These are phyloP conservation scores for Dactylis glomerata DNA, from an alignment of 176 grass and related monocot genomes.

Conservation along the genomic window DNA sequence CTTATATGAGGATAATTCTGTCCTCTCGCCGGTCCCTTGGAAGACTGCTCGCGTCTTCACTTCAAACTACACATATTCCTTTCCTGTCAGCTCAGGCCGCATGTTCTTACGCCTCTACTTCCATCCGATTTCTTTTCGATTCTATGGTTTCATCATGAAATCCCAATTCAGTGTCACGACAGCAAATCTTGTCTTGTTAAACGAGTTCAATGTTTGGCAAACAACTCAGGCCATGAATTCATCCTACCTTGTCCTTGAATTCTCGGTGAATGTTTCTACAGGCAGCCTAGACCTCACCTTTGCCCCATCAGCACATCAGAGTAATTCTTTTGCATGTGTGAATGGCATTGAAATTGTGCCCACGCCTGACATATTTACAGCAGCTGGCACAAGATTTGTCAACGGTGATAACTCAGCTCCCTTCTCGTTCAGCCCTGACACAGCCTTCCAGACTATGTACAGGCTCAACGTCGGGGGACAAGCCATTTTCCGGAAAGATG, in stretches of 20 bases:
- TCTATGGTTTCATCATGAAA: neutral
- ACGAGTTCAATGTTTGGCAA: slow-evolving; percentile 51
- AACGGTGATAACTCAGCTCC: neutral
- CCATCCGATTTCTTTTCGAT: slow-evolving; percentile 36
- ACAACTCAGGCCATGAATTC: neutral
- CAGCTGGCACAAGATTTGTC: neutral
- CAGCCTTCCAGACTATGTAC: slow-evolving; percentile 55
- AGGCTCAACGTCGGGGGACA: slow-evolving; percentile 64
- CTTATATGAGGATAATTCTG: neutral
- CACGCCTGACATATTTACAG: slow-evolving; percentile 46
- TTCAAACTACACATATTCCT: slow-evolving; percentile 54
- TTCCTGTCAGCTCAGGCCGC: slow-evolving; percentile 39
- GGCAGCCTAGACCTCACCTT: slow-evolving; percentile 47
- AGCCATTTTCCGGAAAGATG: slow-evolving; percentile 6
- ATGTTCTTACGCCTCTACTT: slow-evolving; percentile 78
- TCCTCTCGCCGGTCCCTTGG: slow-evolving; percentile 31
- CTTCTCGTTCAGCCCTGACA: neutral
- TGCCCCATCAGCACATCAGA: slow-evolving; percentile 26
- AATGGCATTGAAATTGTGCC: slow-evolving; percentile 75
- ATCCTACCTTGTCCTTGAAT: slow-evolving; percentile 37
- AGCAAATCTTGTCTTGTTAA: slow-evolving; percentile 18
- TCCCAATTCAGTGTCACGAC: slow-evolving; percentile 48
- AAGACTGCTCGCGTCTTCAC: slow-evolving; percentile 45
- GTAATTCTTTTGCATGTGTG: slow-evolving; percentile 54
- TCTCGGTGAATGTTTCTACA: slow-evolving; percentile 49